A percentile compares a stretch with the other conserved stretches of the same genome.
These are phyloP conservation scores for Leccinum rimulosum DNA, from an alignment of 768 basidiomycete genomes.

Conservation along the genomic window DNA sequence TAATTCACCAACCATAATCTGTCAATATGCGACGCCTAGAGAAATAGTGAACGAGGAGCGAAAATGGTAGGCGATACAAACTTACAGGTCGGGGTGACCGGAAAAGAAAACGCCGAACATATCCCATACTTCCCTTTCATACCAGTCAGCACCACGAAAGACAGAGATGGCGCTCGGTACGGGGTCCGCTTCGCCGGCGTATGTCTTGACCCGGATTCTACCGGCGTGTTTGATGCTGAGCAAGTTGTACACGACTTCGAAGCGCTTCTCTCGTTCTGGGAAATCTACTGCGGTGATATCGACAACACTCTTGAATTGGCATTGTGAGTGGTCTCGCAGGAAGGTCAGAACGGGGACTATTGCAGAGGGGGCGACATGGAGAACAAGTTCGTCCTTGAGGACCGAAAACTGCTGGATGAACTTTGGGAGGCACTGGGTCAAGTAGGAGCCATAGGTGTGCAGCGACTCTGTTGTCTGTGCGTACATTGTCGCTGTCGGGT, in stretches of 20 bases:
- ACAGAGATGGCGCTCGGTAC: constrained; percentile 80
- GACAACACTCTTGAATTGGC: constrained; percentile 89
- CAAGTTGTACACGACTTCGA: constrained; percentile 96
- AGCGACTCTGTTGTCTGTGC: constrained; percentile 73
- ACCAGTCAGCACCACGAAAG: constrained; percentile 96
- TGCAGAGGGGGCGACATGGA: constrained; percentile 82
- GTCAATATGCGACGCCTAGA: constrained; percentile 91
- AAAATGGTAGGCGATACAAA: constrained; percentile 18
- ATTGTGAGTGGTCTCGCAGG: constrained; percentile 92
- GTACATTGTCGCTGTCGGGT: constrained; percentile 73
- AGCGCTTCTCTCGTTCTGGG: constrained; percentile 88
- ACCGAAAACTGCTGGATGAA: constrained; percentile 98
- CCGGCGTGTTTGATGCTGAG: constrained; percentile 76
- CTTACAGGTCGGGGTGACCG: constrained; percentile 93
- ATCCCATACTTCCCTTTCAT: constrained; percentile 98
- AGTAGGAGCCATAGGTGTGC: constrained; percentile 91
- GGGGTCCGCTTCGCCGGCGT: constrained; percentile 87
- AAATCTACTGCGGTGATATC: constrained; percentile 96
- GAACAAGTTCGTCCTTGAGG: constrained; percentile 90
- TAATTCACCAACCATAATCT: constrained; percentile 73
- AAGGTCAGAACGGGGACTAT: constrained; percentile 86
- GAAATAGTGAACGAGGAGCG: constrained; percentile 12
- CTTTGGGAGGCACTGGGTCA: constrained; percentile 91
- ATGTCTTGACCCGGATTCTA: constrained; percentile 95
- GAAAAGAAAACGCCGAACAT: constrained; percentile 96